These are phyloP conservation scores for Phyllosticta ampelicida DNA, from an alignment of 2,329 filamentous ascomycete species.

Conservation along the genomic window DNA sequence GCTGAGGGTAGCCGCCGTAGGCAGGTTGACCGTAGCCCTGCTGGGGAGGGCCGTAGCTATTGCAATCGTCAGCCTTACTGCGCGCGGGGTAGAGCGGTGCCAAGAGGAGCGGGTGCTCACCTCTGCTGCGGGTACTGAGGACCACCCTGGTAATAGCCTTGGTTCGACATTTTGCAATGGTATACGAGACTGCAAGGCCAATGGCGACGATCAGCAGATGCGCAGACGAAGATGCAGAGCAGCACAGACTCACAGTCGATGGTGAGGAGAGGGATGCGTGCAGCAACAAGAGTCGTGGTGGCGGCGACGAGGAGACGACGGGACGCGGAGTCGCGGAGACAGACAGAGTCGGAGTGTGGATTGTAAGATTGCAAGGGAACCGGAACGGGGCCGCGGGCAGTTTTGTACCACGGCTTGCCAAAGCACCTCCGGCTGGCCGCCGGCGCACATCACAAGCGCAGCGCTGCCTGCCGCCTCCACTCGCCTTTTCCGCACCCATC, in stretches of 20 bases:
- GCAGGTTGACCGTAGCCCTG: conserved; percentile 12
- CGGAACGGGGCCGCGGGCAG: not conserved
- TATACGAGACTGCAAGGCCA: not conserved
- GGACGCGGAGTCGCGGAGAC: conserved; percentile 4
- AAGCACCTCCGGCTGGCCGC: not conserved
- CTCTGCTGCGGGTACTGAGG: conserved; percentile 29
- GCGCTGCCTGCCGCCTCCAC: not conserved
- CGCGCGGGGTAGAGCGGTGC: conserved; percentile 13
- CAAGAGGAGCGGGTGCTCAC: conserved; percentile 14
- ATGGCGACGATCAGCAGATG: conserved; percentile 1
- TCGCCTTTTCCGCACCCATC: not conserved
- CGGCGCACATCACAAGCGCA: not conserved
- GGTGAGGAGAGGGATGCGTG: not conserved
- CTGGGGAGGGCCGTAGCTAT: conserved; percentile 18
- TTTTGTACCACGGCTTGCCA: not conserved
- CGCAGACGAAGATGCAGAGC: not conserved
- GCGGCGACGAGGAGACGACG: not conserved
- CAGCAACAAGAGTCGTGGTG: not conserved
- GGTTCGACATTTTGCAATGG: conserved; percentile 22
- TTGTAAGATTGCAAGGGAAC: not conserved
- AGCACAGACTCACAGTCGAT: not conserved
- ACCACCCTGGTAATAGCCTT: conserved; percentile 25
- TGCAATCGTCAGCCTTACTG: not conserved
- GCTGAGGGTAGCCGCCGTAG: conserved; percentile 3
- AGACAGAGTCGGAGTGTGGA: not conserved